Conservation (phyloP, 2,329 filamentous ascomycete species). For the Talaromyces sp. region DNA sequence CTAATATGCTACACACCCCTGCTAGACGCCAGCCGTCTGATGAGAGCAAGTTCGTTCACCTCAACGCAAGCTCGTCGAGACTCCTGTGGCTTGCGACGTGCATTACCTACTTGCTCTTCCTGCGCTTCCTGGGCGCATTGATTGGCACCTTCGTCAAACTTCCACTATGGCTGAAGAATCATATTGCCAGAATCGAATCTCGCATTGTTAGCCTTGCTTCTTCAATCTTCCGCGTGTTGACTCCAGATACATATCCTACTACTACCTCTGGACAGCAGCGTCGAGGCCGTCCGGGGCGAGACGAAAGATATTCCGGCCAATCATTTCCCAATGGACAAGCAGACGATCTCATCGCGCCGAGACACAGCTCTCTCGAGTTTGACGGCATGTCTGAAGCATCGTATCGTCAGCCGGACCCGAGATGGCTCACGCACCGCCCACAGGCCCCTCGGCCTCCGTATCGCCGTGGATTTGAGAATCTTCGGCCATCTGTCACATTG, state of each 20-base stretch:
- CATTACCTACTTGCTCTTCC: slow-evolving; percentile 3
- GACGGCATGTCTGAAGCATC: slow-evolving; percentile 4
- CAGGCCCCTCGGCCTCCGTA: slow-evolving; percentile 6
- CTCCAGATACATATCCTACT: not conserved
- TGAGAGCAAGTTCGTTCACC: slow-evolving; percentile 1
- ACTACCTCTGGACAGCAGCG: not conserved
- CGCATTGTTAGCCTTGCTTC: slow-evolving; percentile 2
- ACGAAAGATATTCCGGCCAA: not conserved
- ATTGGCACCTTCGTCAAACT: not conserved
- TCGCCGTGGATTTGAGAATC: slow-evolving; percentile 5
- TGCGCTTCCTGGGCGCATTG: not conserved
- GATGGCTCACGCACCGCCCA: slow-evolving; percentile 2
- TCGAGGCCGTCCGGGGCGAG: slow-evolving; percentile 1
- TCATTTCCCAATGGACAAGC: not conserved
- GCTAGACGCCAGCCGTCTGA: slow-evolving; percentile 1
- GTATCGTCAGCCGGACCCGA: not conserved
- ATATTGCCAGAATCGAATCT: slow-evolving; percentile 3
- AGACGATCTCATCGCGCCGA: slow-evolving; percentile 5
- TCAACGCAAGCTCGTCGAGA: slow-evolving; percentile 1
- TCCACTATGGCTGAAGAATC: not conserved
- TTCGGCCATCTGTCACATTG: not conserved
- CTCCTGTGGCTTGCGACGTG: slow-evolving; percentile 4
- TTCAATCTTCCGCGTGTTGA: slow-evolving; percentile 6
- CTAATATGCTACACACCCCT: slow-evolving; percentile 3
- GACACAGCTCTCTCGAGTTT: slow-evolving; percentile 7